Base-by-base conservation (phyloP, 495 filamentous ascomycete species). In the Neurospora terricola region DNA sequence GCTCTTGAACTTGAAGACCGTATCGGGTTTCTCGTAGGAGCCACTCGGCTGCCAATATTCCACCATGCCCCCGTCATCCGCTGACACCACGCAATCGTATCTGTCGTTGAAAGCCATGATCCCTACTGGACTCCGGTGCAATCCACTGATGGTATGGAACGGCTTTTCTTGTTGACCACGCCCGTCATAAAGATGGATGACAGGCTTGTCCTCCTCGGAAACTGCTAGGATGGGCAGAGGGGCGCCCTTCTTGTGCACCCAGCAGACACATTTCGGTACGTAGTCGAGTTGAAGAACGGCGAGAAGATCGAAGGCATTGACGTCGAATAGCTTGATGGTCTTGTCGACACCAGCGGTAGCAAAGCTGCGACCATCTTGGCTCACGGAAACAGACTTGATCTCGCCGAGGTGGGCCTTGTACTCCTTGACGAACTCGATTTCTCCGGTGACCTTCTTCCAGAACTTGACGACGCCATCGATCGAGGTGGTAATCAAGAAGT, bases 361-460 rank as follows among this genome's bases (percentile, higher is more conserved):
- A 86, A 95, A 98, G 82, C 92, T 97, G 79, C 94, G 88, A 7
- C 96, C 96, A 81, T 99, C 96, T 43, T 90, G 86, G 80, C 95
- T 98, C 23, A 91, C 89, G 69, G 89, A 93, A 38, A 94, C 92
- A 43, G 91, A 90, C 39, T 84, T 89, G 77, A 98, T 94, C 79
- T 96, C 94, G 38, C 92, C 93, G 71, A 86, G 86, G 80, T 98
- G 96, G 21, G 94, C 94, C 73, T 90, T 90, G 84, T 97, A 99
- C 84, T 98, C 94, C 83, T 99, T 99, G 18, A 98, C 94, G 77
- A 98, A 98, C 82, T 99, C 96, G 39, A 98, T 92, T 0, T 93
- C 93, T 10, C 91, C 91, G 5, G 89, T 89, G 74, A 92, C 88
- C 83, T 99, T 99, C 86, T 99, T 98, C 96, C 96, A 99, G 82